Percentiles rank a stretch among this genome's conserved stretches.
phyloP scores from a whole-genome alignment of 257 asterid species.

The Scutellaria barbata region DNA sequence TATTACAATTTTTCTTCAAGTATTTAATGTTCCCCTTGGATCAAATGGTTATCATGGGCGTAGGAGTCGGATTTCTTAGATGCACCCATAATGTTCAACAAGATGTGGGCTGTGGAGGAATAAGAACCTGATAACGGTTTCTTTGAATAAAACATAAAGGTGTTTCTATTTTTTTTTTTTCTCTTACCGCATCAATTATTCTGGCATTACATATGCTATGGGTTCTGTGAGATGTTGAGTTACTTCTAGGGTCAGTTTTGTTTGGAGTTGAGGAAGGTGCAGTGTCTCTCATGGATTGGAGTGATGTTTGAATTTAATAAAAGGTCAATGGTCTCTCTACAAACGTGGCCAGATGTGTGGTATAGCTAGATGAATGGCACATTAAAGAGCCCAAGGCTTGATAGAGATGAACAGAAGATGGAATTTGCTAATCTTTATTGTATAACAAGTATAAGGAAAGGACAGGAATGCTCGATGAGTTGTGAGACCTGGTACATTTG shows the following conservation, averaged over 20 bases:
- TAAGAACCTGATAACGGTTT: background rate
- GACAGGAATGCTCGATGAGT: background rate
- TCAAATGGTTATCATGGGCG: background rate
- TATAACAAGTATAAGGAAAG: background rate
- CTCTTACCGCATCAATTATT: background rate
- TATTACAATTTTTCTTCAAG: background rate
- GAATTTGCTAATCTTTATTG: background rate
- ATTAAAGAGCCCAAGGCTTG: too few relatives aligned
- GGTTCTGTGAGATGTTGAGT: background rate
- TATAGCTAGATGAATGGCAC: too few relatives aligned
- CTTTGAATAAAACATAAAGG: background rate
- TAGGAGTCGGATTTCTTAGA: background rate
- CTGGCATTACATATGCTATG: background rate
- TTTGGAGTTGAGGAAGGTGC: background rate
- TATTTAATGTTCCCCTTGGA: background rate
- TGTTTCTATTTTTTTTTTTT: background rate
- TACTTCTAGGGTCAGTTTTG: background rate
- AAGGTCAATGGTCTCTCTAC: too few relatives aligned
- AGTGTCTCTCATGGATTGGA: background rate
- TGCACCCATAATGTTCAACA: background rate
- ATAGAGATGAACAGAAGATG: too few relatives aligned
- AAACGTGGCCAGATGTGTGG: too few relatives aligned
- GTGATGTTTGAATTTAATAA: background rate
- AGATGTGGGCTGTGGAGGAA: conserved; percentile 1
- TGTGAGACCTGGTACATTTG: background rate